Evolutionary conservation across 2,329 filamentous ascomycete species (phyloP).

Genomic region (Colletotrichum echinochloae): DNA sequence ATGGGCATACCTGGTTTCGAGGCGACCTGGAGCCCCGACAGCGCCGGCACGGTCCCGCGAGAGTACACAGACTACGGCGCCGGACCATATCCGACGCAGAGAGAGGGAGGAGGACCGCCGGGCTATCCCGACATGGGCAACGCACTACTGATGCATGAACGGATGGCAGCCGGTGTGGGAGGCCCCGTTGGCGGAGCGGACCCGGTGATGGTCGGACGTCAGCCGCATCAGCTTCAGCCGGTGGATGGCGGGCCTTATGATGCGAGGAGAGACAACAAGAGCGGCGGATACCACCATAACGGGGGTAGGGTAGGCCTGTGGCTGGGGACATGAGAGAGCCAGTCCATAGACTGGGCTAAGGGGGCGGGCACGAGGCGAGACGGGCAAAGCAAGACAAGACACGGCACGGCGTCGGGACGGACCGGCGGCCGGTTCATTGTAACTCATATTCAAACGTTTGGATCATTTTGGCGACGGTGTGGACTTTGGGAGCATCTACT

Average conservation of each 20-base stretch:
- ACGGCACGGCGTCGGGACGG: not conserved
- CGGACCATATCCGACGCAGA: conserved; percentile 4
- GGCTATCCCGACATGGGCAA: conserved; percentile 18
- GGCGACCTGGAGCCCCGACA: conserved; percentile 36
- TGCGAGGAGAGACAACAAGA: conserved; percentile 25
- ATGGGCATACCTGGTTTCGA: conserved; percentile 39
- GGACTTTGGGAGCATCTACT: not conserved
- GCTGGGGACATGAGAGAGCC: conserved; percentile 13
- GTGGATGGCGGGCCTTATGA: conserved; percentile 2
- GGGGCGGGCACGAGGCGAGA: not conserved
- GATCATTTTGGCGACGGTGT: conserved; percentile 7
- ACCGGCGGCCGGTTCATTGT: not conserved
- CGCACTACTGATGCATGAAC: conserved; percentile 23
- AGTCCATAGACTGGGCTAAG: too few relatives aligned
- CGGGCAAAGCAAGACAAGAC: not conserved
- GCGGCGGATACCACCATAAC: conserved; percentile 28
- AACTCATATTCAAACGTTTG: conserved; percentile 17
- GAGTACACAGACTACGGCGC: conserved; percentile 29
- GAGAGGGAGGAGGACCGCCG: conserved; percentile 8
- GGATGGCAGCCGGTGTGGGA: conserved; percentile 17
- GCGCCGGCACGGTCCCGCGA: conserved; percentile 28
- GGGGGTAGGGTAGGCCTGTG: conserved; percentile 40
- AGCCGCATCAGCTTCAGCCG: conserved; percentile 27
- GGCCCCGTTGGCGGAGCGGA: conserved; percentile 7
- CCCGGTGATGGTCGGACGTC: conserved; percentile 3